phyloP scores from a whole-genome alignment of 164 flowering plant species.

The Stephania japonica region DNA sequence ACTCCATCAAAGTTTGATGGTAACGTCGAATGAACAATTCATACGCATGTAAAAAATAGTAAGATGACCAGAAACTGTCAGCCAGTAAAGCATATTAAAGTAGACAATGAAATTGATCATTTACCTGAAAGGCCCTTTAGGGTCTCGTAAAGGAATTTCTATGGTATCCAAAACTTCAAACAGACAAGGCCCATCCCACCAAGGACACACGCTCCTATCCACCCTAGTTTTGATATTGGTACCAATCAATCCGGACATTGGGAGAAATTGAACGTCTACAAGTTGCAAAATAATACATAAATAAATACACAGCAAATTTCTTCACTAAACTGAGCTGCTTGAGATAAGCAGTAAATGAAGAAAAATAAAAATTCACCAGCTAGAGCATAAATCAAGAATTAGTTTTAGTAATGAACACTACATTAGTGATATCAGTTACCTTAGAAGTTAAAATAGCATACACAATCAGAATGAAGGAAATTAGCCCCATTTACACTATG shows the following conservation, averaged over 20 bases:
- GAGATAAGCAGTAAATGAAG: neutral
- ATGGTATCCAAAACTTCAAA: constrained; percentile 87
- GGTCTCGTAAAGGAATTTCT: constrained; percentile 81
- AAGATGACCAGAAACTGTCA: neutral
- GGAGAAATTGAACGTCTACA: constrained; percentile 89
- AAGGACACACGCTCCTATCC: constrained; percentile 59
- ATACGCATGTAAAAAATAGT: neutral
- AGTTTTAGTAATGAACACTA: neutral
- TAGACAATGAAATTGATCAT: neutral
- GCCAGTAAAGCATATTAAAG: neutral
- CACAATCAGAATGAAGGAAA: neutral
- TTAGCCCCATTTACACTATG: neutral
- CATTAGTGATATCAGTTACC: neutral
- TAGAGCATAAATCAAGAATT: neutral
- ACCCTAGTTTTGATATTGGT: constrained; percentile 68
- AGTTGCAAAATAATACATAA: neutral
- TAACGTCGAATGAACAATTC: neutral
- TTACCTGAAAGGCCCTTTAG: constrained; percentile 88
- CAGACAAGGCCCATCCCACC: constrained; percentile 97
- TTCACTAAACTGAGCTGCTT: neutral
- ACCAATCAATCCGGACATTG: constrained; percentile 86
- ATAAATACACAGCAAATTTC: neutral
- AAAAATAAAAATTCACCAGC: neutral
- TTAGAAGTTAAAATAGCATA: neutral
- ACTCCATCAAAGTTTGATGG: neutral